Base-by-base conservation (phyloP, 306 rosid species). In the Alnus glutinosa region DNA sequence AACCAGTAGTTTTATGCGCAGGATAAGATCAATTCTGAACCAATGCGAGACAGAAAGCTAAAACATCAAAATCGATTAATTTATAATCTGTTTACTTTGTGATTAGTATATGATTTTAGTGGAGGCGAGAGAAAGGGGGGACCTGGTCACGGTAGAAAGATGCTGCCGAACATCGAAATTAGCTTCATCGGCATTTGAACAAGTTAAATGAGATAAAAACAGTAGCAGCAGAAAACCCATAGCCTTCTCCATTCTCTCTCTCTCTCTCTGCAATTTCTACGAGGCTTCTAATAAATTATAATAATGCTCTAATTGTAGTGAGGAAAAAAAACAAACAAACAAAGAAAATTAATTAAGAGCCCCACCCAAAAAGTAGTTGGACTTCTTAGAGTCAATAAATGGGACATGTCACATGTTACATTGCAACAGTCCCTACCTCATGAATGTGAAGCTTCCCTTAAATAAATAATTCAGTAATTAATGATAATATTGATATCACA, bases 71-170 rank as follows among this genome's bases (percentile, higher is more conserved):
- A 39, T 42, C 18, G 15, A 67, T 4, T 23, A 59, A 42, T 37
- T 18, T 18, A n/a, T 1, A 18, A 39, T 67, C 28, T 15, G 23
- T 16, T 39, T 18, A 16, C 13, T 39, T 7, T 15, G 51, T 11
- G 30, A 67, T 67, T 67, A 39, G 42, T 18, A 4, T 9, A 15
- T 15, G 48, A 39, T 15, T 42, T 9, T 16, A 39, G 49, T 7
- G 4, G 30, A 16, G 19, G 15, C 23, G 32, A 67, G 50, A 37
- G 46, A 39, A 9, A 47, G 48, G 51, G 30, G 14, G 50, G 72
- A 90, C 98, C 97, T 89, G 85, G 98, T 74, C 9, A 84, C 97
- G 5, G 97, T 90, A 9, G 97, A 92, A 16, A 95, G 92, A 74
- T 90, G 97, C 30, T 88, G 71, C 67, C 91, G 87, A 76, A 92